Base-by-base conservation (phyloP, 2,329 filamentous ascomycete genomes). In the Fusarium metavorans region DNA sequence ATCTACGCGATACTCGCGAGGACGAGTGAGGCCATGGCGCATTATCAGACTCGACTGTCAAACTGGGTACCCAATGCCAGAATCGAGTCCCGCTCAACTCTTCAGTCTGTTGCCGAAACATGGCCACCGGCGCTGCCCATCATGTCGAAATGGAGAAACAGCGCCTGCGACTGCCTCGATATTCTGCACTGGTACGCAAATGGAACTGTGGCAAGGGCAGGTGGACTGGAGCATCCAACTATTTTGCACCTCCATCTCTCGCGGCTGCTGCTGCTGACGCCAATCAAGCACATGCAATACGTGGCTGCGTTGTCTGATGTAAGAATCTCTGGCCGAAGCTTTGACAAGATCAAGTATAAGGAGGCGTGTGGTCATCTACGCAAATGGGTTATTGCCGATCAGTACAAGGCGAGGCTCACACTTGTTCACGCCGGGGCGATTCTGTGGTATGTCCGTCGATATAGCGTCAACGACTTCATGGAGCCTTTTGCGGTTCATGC, bases 151-250 rank as follows among this genome's bases (percentile, higher is more conserved):
- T 75, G 73, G 73, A 71, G 73, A 41, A 75, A 75, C 6, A 75
- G 73, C 41, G 70, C 73, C 5, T 75, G 73, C 2, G 73, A 75
- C 32, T 66, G 62, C 23, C 61, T 76, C 27, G 70, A 76, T 57
- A 71, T 76, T 9, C n/a, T 76, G 4, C 73, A 76, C 30, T 76
- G 73, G 73, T 66, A 68, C 25, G 73, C 73, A 13, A 76, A 76
- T 11, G 62, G 67, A 8, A 67, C 54, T 30, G 73, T 70, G 20
- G 73, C 73, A 14, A 69, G 63, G 11, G 70, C 70, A 10, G 73
- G 73, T 8, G 73, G 73, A 3, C 68, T 64, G 37, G 73, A 76
- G 8, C 73, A 75, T 20, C 73, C 73, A 6, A 76, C 73, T 18
- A 73, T 76, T 23, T 54, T 76, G 25, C 73, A 76, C 11, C 70